Conservation (phyloP, 2,329 filamentous ascomycete genomes). For the Aspergillus hortae region DNA sequence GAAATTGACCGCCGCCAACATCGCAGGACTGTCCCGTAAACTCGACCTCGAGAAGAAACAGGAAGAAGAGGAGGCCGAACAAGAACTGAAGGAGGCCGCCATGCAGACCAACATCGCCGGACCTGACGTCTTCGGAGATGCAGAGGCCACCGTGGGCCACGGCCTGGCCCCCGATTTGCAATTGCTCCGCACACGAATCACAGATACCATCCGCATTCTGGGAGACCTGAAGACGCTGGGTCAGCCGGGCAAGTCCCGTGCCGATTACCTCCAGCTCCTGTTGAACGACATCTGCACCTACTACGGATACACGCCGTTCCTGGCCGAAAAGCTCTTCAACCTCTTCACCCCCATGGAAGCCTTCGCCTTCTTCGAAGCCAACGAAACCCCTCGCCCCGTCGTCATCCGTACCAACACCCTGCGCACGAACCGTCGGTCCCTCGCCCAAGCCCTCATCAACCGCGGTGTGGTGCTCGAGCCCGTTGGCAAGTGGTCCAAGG, state of each 20-base stretch:
- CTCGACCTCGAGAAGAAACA: constrained; percentile 73
- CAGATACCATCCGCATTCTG: constrained; percentile 86
- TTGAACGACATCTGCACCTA: constrained; percentile 92
- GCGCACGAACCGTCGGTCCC: constrained; percentile 69
- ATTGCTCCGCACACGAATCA: constrained; percentile 81
- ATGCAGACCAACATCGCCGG: constrained; percentile 91
- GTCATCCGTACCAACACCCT: constrained; percentile 97
- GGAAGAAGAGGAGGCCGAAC: constrained; percentile 77
- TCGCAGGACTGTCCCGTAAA: constrained; percentile 82
- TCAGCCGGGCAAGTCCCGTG: constrained; percentile 74
- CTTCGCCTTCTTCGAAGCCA: constrained; percentile 97
- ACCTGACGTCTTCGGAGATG: constrained; percentile 60
- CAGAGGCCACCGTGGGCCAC: constrained; percentile 51
- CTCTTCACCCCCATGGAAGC: constrained; percentile 91
- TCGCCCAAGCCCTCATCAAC: constrained; percentile 92
- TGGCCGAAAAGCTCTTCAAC: constrained; percentile 93
- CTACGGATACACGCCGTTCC: constrained; percentile 90
- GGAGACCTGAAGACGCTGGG: constrained; percentile 81
- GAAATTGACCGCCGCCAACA: constrained; percentile 90
- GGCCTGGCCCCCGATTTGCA: constrained; percentile 85
- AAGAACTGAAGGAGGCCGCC: constrained; percentile 78
- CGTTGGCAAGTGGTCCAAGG: constrained; percentile 97
- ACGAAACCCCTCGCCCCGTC: constrained; percentile 88
- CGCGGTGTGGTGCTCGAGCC: constrained; percentile 94
- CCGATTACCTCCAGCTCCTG: constrained; percentile 83